Base-by-base conservation (phyloP, 495 filamentous ascomycete genomes). In the Penicillium bovifimosum region DNA sequence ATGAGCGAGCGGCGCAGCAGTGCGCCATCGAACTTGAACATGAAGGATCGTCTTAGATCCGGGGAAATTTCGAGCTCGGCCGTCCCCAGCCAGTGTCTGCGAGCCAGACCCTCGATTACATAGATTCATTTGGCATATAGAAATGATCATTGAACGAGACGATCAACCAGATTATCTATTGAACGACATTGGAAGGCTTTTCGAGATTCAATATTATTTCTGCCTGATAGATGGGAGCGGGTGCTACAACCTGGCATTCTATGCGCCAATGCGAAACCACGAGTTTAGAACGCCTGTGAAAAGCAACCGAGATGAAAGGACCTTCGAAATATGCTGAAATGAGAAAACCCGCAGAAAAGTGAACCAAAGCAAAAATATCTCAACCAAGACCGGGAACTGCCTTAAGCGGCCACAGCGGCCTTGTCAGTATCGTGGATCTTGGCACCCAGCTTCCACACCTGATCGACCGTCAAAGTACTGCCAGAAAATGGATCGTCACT, bases 371-470 rank as follows among this genome's bases (percentile, higher is more conserved):
- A 36, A 14, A 16, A 16, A 16, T 39, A 46, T 16, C n/a, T 9
- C n/a, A 36, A 11, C 20, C 27, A 29, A 44, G 11, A 18, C 31
- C 3, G 16, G 33, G n/a, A 27, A n/a, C 6, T 17, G 27, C 29
- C 5, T 52, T 29, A 58, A 36, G 56, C 31, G 28, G 29, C 53
- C 38, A 35, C 9, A 24, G 26, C 42, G 47, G 52, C 50, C 53
- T 72, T 69, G 9, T 65, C 69, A 8, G 53, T 52, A 54, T 77
- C 74, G 52, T 67, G 65, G 20, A 77, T 72, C 64, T 75, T 76
- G 6, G 68, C 64, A n/a, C 87, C 87, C 62, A 86, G 83, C 68
- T 91, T 91, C 85, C 85, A 91, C 26, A 89, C 86, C 64, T 89
- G 78, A 53, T 86, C 83, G 7, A 91, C 76, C 34, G 68, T 75